Evolutionary conservation across 2,329 filamentous ascomycete species (phyloP).

Genomic region (Aspergillus fischeri): DNA sequence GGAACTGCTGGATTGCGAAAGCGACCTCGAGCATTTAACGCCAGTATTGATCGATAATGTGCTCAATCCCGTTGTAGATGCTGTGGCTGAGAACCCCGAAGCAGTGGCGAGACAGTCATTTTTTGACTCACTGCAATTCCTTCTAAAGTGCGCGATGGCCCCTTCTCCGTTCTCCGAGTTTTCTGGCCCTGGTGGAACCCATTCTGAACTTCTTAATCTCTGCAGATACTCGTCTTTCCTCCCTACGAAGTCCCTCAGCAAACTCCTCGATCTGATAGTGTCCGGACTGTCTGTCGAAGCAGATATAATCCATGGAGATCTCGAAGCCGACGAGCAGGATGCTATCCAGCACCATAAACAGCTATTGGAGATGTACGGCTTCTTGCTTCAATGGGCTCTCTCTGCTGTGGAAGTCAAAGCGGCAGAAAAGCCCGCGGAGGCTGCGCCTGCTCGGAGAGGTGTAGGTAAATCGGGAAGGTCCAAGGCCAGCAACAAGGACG

Average conservation of each 20-base stretch:
- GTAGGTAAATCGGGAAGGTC: constrained; percentile 71
- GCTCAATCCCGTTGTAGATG: constrained; percentile 87
- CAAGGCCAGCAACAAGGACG: constrained; percentile 65
- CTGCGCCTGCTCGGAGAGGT: constrained; percentile 66
- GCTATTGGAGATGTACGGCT: constrained; percentile 88
- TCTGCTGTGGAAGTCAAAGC: constrained; percentile 91
- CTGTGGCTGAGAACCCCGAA: constrained; percentile 86
- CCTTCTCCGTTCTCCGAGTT: constrained; percentile 36
- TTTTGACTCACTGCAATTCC: constrained; percentile 91
- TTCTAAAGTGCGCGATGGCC: constrained; percentile 83
- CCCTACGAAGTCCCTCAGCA: constrained; percentile 78
- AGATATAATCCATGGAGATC: constrained; percentile 77
- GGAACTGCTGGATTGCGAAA: constrained; percentile 84
- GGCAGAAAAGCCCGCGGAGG: constrained; percentile 76
- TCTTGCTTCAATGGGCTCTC: constrained; percentile 91
- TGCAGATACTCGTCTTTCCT: constrained; percentile 78
- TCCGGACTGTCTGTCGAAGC: constrained; percentile 82
- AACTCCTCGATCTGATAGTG: constrained; percentile 84
- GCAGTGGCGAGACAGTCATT: constrained; percentile 71
- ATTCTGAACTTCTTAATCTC: constrained; percentile 60
- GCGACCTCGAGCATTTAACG: constrained; percentile 79
- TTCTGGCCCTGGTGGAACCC: constrained; percentile 41
- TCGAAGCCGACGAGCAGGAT: constrained; percentile 90
- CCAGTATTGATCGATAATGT: constrained; percentile 75
- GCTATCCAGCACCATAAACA: constrained; percentile 81